phyloP scores from a whole-genome alignment of 257 asterid species.

The Salvia rosmarinus region DNA sequence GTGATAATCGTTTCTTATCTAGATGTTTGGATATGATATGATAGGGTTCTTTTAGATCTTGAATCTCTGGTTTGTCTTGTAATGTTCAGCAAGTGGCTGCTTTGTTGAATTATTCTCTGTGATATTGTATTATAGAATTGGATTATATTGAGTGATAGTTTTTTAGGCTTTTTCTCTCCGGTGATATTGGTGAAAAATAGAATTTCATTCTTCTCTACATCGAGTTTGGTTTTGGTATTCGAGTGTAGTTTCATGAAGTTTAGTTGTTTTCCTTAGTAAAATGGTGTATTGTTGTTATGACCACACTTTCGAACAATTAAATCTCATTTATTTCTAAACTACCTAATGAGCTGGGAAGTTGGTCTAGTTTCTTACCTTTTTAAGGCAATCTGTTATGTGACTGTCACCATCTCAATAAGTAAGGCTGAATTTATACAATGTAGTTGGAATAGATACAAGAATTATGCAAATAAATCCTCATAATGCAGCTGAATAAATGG shows the following conservation, averaged over 20 bases:
- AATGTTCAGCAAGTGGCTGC: conserved; percentile 8
- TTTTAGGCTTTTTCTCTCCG: conserved; percentile 3
- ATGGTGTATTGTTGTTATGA: not conserved
- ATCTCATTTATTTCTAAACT: conserved; percentile 22
- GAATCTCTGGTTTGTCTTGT: conserved; percentile 1
- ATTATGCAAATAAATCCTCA: not conserved
- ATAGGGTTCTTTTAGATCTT: conserved; percentile 22
- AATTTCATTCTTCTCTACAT: conserved; percentile 14
- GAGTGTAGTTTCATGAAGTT: conserved; percentile 18
- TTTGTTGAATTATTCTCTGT: not conserved
- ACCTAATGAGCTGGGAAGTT: conserved; percentile 16
- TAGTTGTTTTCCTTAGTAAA: conserved; percentile 12
- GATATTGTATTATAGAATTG: conserved; percentile 20
- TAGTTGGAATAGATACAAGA: not conserved
- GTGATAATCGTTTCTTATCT: conserved; percentile 1
- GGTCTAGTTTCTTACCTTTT: not conserved
- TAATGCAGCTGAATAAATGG: conserved; percentile 25
- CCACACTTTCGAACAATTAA: conserved; percentile 1
- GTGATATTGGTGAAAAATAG: conserved; percentile 15
- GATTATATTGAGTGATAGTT: not conserved
- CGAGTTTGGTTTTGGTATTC: conserved; percentile 18
- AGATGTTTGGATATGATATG: conserved; percentile 9
- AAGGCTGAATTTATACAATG: conserved; percentile 1
- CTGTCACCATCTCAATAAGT: not conserved
- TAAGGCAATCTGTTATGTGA: conserved; percentile 25